Percentiles rank a stretch among this genome's conserved stretches.
Evolutionary conservation across 306 rosid genomes (phyloP).

Genomic region (Acacia melanoxylon): DNA sequence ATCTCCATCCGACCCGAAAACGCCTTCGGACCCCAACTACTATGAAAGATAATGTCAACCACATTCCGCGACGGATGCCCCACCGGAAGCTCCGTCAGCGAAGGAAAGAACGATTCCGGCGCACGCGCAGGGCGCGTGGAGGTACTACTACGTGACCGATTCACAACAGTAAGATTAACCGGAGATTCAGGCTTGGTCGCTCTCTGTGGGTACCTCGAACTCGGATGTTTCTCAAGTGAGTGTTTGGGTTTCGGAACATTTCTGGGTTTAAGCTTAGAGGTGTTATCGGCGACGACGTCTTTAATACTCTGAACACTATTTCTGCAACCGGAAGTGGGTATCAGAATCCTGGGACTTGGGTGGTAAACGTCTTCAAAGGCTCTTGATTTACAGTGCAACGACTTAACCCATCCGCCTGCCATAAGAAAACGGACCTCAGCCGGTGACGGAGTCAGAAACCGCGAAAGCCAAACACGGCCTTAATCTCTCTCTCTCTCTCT

Average conservation of each 20-base stretch:
- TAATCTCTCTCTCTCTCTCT: constrained; percentile 2
- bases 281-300: constrained; percentile 50
- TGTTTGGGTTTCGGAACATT: constrained; percentile 45
- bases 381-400: constrained; percentile 83
- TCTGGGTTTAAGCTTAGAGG: constrained; percentile 47
- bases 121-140: constrained; percentile 32
- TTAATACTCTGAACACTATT: constrained; percentile 55
- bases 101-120: constrained; percentile 43
- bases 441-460: background rate
- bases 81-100: constrained; percentile 62
- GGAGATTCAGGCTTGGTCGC: constrained; percentile 36
- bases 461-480: background rate
- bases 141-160: constrained; percentile 34
- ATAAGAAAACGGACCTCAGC: constrained; percentile 29
- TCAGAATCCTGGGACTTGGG: constrained; percentile 47
- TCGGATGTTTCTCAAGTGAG: constrained; percentile 33
- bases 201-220: constrained; percentile 32
- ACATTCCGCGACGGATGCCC: constrained; percentile 91
- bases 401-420: constrained; percentile 88
- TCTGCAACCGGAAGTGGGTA: constrained; percentile 62
- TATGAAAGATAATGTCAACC: constrained; percentile 83
- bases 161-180: background rate
- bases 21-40: constrained; percentile 74
- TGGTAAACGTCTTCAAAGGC: constrained; percentile 84
- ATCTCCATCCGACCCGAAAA: constrained; percentile 79